Evolutionary conservation across 805 yeast genomes (phyloP).

Genomic region (Monosporozyma yasuniensis): DNA sequence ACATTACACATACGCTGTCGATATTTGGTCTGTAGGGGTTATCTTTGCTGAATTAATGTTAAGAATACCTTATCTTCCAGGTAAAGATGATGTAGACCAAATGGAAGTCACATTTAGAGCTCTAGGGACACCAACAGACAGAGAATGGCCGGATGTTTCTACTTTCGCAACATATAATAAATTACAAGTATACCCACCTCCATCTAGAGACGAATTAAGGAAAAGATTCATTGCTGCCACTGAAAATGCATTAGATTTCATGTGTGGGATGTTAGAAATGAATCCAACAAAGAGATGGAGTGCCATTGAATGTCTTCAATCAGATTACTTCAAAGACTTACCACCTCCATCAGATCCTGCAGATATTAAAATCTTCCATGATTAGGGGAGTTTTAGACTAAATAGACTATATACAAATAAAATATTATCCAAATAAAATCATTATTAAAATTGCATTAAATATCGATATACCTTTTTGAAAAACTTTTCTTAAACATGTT

Average conservation of each 20-base stretch:
- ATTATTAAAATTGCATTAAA: neutral
- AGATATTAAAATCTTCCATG: constrained; percentile 7
- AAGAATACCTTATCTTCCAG: constrained; percentile 91
- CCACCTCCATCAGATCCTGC: constrained; percentile 69
- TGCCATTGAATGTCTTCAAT: constrained; percentile 52
- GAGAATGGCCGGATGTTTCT: constrained; percentile 83
- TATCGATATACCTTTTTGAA: neutral
- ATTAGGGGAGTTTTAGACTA: neutral
- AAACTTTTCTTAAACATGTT: no score
- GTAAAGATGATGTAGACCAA: constrained; percentile 83
- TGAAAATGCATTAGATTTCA: constrained; percentile 67
- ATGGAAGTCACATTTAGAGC: constrained; percentile 91
- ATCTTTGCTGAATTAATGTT: constrained; percentile 95
- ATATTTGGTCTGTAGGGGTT: constrained; percentile 93
- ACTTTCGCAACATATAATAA: constrained; percentile 69
- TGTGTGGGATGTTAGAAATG: constrained; percentile 62
- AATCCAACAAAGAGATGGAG: constrained; percentile 71
- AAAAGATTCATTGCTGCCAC: constrained; percentile 86
- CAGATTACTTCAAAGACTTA: constrained; percentile 58
- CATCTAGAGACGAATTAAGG: constrained; percentile 69
- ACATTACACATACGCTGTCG: constrained; percentile 83
- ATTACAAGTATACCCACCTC: constrained; percentile 70
- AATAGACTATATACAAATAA: neutral
- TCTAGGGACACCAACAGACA: constrained; percentile 90
- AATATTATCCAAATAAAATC: neutral